These are phyloP conservation scores for Vigna radiata DNA, from an alignment of 306 rosid species.

Conservation along the genomic window DNA sequence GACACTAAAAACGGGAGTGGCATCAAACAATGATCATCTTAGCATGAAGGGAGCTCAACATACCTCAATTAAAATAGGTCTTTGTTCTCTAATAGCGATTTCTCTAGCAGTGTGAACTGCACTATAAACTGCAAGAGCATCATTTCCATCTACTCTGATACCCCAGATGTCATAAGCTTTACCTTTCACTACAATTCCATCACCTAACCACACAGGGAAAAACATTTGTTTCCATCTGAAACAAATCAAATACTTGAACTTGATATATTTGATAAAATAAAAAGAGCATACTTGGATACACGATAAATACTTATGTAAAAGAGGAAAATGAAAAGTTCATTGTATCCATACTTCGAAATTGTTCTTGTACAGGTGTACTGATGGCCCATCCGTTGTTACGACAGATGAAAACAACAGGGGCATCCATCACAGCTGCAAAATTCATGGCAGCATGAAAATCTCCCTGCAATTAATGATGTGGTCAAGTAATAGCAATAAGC, in stretches of 20 bases:
- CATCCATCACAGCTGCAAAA: conserved; percentile 71
- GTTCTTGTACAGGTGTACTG: conserved; percentile 64
- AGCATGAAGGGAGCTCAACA: conserved; percentile 24
- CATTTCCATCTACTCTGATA: conserved; percentile 78
- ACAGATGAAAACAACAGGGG: conserved; percentile 58
- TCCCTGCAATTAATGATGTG: conserved; percentile 54
- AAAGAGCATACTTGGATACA: background rate
- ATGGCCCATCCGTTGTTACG: conserved; percentile 78
- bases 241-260: conserved; percentile 21
- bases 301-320: background rate
- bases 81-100: conserved; percentile 62
- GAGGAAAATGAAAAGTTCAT: background rate
- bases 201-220: conserved; percentile 57
- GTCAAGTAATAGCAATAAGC: conserved; percentile 12
- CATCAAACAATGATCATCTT: conserved; percentile 15
- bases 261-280: background rate
- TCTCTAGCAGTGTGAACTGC: conserved; percentile 70
- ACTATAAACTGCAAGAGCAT: conserved; percentile 71
- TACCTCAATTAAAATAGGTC: conserved; percentile 75
- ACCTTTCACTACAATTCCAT: conserved; percentile 77
- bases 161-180: conserved; percentile 73
- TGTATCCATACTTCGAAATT: conserved; percentile 55
- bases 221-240: conserved; percentile 23
- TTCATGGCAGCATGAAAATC: conserved; percentile 70
- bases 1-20: background rate